phyloP scores from a whole-genome alignment of 116 monocot genomes.

The Iris pallida region DNA sequence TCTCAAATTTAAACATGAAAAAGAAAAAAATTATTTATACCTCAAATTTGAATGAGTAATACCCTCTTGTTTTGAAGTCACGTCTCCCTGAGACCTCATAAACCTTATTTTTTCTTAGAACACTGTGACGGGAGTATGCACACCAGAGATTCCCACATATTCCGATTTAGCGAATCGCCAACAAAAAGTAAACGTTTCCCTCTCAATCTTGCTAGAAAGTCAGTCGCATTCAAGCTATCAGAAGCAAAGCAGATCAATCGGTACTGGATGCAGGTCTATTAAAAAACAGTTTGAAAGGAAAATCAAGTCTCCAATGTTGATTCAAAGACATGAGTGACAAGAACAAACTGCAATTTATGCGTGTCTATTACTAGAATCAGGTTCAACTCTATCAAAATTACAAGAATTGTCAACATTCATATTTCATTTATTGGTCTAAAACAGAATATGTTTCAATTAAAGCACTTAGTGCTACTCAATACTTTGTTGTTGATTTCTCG shows the following conservation, averaged over 20 bases:
- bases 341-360: too few species aligned
- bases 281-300: neutral
- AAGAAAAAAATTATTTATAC: conserved; percentile 17
- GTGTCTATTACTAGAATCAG: too few species aligned
- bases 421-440: too few species aligned
- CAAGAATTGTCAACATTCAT: too few species aligned
- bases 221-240: conserved; percentile 70
- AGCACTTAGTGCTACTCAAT: too few species aligned
- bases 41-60: conserved; percentile 76
- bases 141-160: conserved; percentile 92
- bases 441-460: too few species aligned
- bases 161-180: conserved; percentile 79
- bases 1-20: neutral
- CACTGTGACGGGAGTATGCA: conserved; percentile 71
- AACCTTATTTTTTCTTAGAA: conserved; percentile 50
- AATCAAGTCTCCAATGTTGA: neutral
- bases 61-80: conserved; percentile 59
- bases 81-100: conserved; percentile 61
- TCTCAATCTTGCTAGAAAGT: conserved; percentile 73
- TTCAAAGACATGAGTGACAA: neutral
- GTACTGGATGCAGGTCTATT: neutral
- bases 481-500: too few species aligned
- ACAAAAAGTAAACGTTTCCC: conserved; percentile 76
- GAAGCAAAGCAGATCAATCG: conserved; percentile 6
- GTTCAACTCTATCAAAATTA: too few species aligned